A percentile compares a stretch with the other conserved stretches of the same genome.
These are phyloP conservation scores for Lactarius tabidus DNA, from an alignment of 768 basidiomycete species.

Conservation along the genomic window DNA sequence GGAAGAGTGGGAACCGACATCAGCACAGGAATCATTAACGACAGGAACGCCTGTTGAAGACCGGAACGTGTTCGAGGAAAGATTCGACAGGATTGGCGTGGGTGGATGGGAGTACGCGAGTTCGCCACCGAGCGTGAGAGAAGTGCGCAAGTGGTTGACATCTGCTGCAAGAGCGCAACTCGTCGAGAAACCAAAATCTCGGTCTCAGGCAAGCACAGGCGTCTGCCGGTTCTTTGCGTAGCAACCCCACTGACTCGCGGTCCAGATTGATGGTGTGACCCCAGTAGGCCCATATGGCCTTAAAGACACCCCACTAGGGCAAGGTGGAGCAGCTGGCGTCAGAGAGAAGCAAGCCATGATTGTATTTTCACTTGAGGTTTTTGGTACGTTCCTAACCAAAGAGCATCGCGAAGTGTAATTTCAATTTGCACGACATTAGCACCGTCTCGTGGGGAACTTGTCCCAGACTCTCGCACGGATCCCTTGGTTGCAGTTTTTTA, in stretches of 20 bases:
- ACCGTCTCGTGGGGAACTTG: slow-evolving; percentile 51
- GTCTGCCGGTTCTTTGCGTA: not conserved
- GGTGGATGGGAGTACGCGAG: slow-evolving; percentile 81
- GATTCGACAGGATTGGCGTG: slow-evolving; percentile 34
- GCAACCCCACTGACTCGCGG: slow-evolving; percentile 3
- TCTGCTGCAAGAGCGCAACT: slow-evolving; percentile 29
- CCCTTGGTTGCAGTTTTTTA: slow-evolving; percentile 70
- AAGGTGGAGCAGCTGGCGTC: slow-evolving; percentile 33
- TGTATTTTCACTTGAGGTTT: slow-evolving; percentile 77
- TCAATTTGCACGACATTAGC: slow-evolving; percentile 2
- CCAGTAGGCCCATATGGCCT: slow-evolving; percentile 68
- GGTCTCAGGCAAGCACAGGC: slow-evolving; percentile 48
- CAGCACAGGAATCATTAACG: not conserved
- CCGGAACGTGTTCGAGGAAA: slow-evolving; percentile 15
- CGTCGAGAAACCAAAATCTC: slow-evolving; percentile 29
- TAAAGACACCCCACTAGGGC: slow-evolving; percentile 50
- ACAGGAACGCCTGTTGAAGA: not conserved
- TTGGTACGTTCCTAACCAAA: slow-evolving; percentile 48
- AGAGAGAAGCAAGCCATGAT: slow-evolving; percentile 72
- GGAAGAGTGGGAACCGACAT: slow-evolving; percentile 50
- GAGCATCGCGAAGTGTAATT: not conserved
- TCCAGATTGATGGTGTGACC: slow-evolving; percentile 69
- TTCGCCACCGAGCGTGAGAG: slow-evolving; percentile 56
- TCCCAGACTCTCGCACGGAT: slow-evolving; percentile 66
- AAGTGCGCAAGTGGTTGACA: slow-evolving; percentile 53